Conservation (phyloP, 1,284 basidiomycete species). For the Mycena sp. region DNA sequence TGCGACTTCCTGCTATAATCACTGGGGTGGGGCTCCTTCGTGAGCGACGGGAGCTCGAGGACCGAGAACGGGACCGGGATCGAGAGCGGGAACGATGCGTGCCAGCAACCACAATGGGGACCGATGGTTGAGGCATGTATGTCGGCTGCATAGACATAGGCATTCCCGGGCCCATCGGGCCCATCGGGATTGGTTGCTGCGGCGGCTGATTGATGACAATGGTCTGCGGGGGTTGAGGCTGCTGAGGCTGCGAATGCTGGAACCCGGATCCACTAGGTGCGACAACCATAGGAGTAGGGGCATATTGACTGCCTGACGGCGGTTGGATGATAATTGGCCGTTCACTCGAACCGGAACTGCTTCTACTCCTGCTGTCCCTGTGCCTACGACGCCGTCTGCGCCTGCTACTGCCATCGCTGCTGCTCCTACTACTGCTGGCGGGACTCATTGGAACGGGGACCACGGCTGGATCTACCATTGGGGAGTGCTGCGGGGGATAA, state of each 20-base stretch:
- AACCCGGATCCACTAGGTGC: conserved; percentile 10
- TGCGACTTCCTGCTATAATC: too few relatives aligned
- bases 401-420: conserved; percentile 1
- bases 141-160: not conserved
- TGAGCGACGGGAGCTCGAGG: not conserved
- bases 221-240: conserved; percentile 7
- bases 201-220: conserved; percentile 20
- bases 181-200: not conserved
- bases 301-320: not conserved
- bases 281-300: conserved; percentile 5
- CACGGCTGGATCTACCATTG: conserved; percentile 15
- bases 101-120: not conserved
- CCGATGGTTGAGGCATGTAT: conserved; percentile 13
- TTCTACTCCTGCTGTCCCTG: conserved; percentile 24
- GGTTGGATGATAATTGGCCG: conserved; percentile 8
- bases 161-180: too few relatives aligned
- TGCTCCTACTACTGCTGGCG: conserved; percentile 11
- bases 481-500: conserved; percentile 7
- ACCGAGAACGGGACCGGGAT: conserved; percentile 8
- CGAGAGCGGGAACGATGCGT: conserved; percentile 6
- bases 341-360: not conserved
- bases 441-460: conserved; percentile 2
- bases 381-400: not conserved
- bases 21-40: not conserved
- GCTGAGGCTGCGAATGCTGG: not conserved